Conservation (phyloP, 495 filamentous ascomycete species). For the Halenospora varia region DNA sequence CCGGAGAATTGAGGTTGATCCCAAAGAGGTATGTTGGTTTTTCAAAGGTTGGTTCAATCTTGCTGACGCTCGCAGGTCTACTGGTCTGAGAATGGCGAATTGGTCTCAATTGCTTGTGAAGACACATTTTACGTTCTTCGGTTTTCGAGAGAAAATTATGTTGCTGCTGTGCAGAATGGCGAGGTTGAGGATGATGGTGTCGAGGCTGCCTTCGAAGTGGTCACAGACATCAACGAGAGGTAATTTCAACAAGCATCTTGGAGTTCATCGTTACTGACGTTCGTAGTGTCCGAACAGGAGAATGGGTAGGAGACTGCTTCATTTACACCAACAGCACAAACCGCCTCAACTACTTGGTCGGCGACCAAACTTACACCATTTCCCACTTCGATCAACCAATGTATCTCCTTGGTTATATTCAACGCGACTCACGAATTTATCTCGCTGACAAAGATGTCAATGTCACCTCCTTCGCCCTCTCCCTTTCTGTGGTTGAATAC, state of each 20-base stretch:
- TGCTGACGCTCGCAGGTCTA: constrained; percentile 60
- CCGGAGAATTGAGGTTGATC: constrained; percentile 92
- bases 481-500: constrained; percentile 92
- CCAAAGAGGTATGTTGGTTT: constrained; percentile 55
- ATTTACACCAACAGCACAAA: constrained; percentile 98
- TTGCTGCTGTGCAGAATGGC: constrained; percentile 74
- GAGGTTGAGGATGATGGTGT: constrained; percentile 92
- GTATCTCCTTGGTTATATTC: constrained; percentile 94
- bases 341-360: constrained; percentile 95
- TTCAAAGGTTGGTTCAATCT: constrained; percentile 5
- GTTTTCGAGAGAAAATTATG: constrained; percentile 83
- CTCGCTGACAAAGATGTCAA: constrained; percentile 92
- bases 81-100: constrained; percentile 95
- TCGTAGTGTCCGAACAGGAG: constrained; percentile 77
- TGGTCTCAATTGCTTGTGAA: constrained; percentile 89
- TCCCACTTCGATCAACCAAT: constrained; percentile 93
- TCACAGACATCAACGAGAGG: constrained; percentile 92
- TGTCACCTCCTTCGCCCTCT: constrained; percentile 85
- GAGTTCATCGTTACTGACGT: not conserved
- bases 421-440: constrained; percentile 89
- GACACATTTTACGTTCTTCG: constrained; percentile 93
- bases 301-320: constrained; percentile 98
- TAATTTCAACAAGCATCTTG: constrained; percentile 28
- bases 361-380: constrained; percentile 98
- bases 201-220: constrained; percentile 92